Base-by-base conservation (phyloP, 2,329 filamentous ascomycete species). In the Seiridium unicorne region DNA sequence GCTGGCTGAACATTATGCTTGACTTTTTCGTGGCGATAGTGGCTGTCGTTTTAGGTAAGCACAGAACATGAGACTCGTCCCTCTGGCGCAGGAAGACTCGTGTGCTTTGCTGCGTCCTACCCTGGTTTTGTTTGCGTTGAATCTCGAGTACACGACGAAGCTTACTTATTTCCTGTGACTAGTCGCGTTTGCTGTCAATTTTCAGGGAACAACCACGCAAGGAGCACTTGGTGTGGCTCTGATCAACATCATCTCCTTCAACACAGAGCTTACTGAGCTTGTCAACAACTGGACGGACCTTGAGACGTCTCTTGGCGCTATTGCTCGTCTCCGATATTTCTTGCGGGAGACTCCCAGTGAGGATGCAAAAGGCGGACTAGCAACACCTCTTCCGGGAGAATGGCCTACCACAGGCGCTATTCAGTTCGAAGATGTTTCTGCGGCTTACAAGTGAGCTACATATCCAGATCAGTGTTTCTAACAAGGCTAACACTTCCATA, bases 161-260 rank as follows among this genome's bases (percentile, higher is more conserved):
- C 18, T 26, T 26, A 26, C 18, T 26, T 26, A 26, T 26, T 26
- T 26, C 18, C 18, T 26, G 2, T 26, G 18, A 26, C 60, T 75
- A n/a, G 69, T 70, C 8, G 63, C 47, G 3, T 44, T 65, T 9
- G 69, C 7, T 60, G 76, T 31, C 62, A 65, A n/a, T 63, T 68
- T 46, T 7, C 55, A 44, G 9, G n/a, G 35, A 3, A 26, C 36
- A 26, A 44, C 40, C 3, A 36, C 31, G 3, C 40, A 35, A 5
- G 76, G 72, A 0, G 74, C 79, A 51, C 73, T 75, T 1, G 78
- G 77, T 34, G 76, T 74, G 6, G 71, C 73, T 51, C 51, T 80
- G 7, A 62, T 80, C 3, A 71, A 72, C 2, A 66, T 79, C 0
- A 73, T 79, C 69, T 61, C 54, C 5, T 73, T 78, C 56, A 71